Percentiles rank a stretch among this genome's conserved stretches.
Evolutionary conservation across 768 basidiomycete species (phyloP).

Genomic region (Lactarius evosmus): DNA sequence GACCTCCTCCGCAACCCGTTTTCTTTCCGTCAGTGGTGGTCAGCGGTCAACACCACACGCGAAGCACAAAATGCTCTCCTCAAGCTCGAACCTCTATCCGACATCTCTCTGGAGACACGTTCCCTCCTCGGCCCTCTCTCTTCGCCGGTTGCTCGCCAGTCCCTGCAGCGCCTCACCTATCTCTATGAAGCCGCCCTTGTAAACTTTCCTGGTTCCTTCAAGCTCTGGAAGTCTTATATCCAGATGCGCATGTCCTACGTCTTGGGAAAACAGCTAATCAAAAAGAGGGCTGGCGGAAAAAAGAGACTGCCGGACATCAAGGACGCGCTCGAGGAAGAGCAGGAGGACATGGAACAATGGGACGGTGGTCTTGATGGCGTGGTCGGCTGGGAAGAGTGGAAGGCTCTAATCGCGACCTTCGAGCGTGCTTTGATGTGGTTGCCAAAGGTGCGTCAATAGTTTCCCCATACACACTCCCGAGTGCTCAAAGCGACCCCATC

Average conservation of each 20-base stretch:
- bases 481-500: background rate
- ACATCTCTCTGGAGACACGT: slow-evolving; percentile 49
- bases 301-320: slow-evolving; percentile 92
- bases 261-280: slow-evolving; percentile 66
- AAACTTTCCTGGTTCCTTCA: slow-evolving; percentile 88
- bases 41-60: slow-evolving; percentile 71
- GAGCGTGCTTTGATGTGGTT: slow-evolving; percentile 95
- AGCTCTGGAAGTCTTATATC: slow-evolving; percentile 94
- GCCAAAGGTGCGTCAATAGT: slow-evolving; percentile 62
- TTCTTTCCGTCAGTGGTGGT: slow-evolving; percentile 92
- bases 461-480: slow-evolving; percentile 8
- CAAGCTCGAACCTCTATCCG: slow-evolving; percentile 51
- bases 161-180: slow-evolving; percentile 81
- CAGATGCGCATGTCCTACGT: slow-evolving; percentile 81
- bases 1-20: slow-evolving; percentile 88
- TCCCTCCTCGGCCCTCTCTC: slow-evolving; percentile 77
- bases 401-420: slow-evolving; percentile 76
- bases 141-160: slow-evolving; percentile 64
- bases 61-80: slow-evolving; percentile 58
- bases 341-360: slow-evolving; percentile 80
- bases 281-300: slow-evolving; percentile 79
- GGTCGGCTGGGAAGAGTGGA: slow-evolving; percentile 98
- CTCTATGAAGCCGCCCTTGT: slow-evolving; percentile 91
- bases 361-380: slow-evolving; percentile 80
- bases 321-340: slow-evolving; percentile 83